Evolutionary conservation across 768 basidiomycete genomes (phyloP).

Genomic region (Erythrobasidium yunnanense): DNA sequence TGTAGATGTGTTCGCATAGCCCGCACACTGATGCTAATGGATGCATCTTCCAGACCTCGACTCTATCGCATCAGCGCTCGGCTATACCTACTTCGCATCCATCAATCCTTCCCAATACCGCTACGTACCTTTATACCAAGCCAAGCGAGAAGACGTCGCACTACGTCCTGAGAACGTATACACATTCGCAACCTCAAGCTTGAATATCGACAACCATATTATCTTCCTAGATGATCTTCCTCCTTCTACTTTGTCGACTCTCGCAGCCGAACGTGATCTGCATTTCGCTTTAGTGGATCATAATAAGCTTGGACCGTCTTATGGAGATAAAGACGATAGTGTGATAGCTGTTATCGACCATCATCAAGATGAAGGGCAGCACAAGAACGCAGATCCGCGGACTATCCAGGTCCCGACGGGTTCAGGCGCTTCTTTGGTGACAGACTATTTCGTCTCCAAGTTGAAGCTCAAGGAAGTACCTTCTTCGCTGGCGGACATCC

Average conservation of each 20-base stretch:
- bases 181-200: constrained; percentile 55
- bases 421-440: constrained; percentile 63
- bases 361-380: constrained; percentile 68
- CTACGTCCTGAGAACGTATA: constrained; percentile 80
- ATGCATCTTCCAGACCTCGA: constrained; percentile 62
- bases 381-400: constrained; percentile 55
- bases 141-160: constrained; percentile 55
- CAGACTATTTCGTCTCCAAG: constrained; percentile 45
- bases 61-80: constrained; percentile 71
- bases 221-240: constrained; percentile 59
- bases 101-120: constrained; percentile 48
- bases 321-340: constrained; percentile 44
- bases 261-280: constrained; percentile 42
- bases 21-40: neutral
- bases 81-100: constrained; percentile 65
- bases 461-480: constrained; percentile 42
- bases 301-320: constrained; percentile 49
- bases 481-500: constrained; percentile 60
- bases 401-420: constrained; percentile 55
- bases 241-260: constrained; percentile 43
- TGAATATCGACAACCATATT: constrained; percentile 51
- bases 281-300: constrained; percentile 81
- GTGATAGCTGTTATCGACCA: constrained; percentile 81
- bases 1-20: constrained; percentile 26
- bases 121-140: constrained; percentile 63